Evolutionary conservation across 768 basidiomycete species (phyloP), one percentile per base, ranked within the genome.

Genomic region (Auricularia sp.): DNA sequence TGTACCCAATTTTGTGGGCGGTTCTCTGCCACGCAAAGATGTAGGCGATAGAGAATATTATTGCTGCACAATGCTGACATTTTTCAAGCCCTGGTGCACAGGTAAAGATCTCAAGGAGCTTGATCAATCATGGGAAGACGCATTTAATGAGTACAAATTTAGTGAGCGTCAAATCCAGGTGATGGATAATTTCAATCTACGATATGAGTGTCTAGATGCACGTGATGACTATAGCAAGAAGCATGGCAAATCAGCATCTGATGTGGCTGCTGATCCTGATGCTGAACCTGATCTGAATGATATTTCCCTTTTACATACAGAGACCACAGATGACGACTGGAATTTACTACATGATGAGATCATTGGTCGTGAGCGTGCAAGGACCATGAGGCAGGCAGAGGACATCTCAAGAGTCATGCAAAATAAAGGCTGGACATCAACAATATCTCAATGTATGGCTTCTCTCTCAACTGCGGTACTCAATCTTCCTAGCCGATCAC

Each of bases 141-240:
- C 69, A 7, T 71, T 71, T 54, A 21, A 29, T 42, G 21, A 1
- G 59, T 70, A 62, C n/a, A 64, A 7, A 1, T 71, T 74, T 51
- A 67, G 68, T 1, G 14, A 34, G 0, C 33, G 58, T n/a, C 67
- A 72, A n/a, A 3, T 3, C 2, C 10, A 67, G 21, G 34, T 75
- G 3, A 71, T 75, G 67, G 24, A 54, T 2, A 70, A 74, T 39
- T 69, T 75, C 61, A 69, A 73, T 39, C 3, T 76, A 6, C 44
- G 66, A 8, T 74, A 74, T 66, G 74, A 74, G 54, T 76, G 75
- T 61, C 51, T 67, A 8, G 73, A 75, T 67, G 75, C 71, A 4
- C 24, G 68, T n/a, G 75, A 76, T 68, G 73, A 76, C 65, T 73
- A 70, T 56, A 63, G 65, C 42, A 6, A 5, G 6, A 16, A 51